Evolutionary conservation across 169 alveolate species (phyloP).

Genomic region (Plasmodium chabaudi): DNA sequence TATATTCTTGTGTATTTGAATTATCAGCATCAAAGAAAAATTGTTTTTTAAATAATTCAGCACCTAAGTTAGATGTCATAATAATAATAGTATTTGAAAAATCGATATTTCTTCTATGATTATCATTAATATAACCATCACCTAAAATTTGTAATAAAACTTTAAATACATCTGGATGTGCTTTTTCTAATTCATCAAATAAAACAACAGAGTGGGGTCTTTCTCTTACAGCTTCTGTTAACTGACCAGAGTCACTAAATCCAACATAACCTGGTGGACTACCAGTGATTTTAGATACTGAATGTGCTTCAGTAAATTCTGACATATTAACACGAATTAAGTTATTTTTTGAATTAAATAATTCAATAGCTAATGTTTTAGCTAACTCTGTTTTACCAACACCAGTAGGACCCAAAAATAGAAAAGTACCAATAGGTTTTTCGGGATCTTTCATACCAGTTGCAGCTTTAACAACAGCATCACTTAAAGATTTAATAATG

Average conservation of each 20-base stretch:
- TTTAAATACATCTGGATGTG: slow-evolving; percentile 75
- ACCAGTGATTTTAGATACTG: slow-evolving; percentile 81
- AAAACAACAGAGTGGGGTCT: slow-evolving; percentile 78
- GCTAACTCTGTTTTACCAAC: slow-evolving; percentile 79
- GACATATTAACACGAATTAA: slow-evolving; percentile 79
- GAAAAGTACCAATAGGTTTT: slow-evolving; percentile 78
- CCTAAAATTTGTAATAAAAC: slow-evolving; percentile 74
- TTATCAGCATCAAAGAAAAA: slow-evolving; percentile 74
- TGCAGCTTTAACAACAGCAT: slow-evolving; percentile 79
- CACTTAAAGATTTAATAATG: slow-evolving; percentile 80
- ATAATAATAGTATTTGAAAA: slow-evolving; percentile 83
- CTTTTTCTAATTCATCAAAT: slow-evolving; percentile 76
- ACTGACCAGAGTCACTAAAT: slow-evolving; percentile 84
- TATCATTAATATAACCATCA: slow-evolving; percentile 75
- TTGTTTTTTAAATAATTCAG: slow-evolving; percentile 77
- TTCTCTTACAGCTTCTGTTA: slow-evolving; percentile 83
- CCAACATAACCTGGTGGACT: slow-evolving; percentile 89
- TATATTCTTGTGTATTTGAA: slow-evolving; percentile 59
- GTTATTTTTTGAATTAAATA: slow-evolving; percentile 61
- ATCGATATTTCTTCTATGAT: slow-evolving; percentile 86
- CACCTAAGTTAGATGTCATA: slow-evolving; percentile 87
- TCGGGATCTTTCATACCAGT: slow-evolving; percentile 76
- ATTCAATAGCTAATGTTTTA: slow-evolving; percentile 72
- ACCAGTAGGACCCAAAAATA: slow-evolving; percentile 81
- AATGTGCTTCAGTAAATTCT: slow-evolving; percentile 83